Base-by-base conservation (phyloP, 768 basidiomycete species). In the Lyophyllum decastes region DNA sequence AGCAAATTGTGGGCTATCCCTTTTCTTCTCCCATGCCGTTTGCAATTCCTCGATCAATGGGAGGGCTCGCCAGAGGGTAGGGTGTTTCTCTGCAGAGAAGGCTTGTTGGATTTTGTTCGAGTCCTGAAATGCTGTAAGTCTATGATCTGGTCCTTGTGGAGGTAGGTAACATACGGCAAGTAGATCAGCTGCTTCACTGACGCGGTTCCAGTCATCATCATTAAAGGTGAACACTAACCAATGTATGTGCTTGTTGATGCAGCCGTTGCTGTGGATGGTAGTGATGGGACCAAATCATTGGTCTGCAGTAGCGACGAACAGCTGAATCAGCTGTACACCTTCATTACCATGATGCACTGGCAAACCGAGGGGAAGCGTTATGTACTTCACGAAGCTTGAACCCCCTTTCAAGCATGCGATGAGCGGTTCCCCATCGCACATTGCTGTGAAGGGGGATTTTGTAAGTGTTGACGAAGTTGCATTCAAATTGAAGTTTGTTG, bases 1-100 rank as follows among this genome's bases (percentile, higher is more conserved):
- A 0, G 10, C 1, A 25, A 55, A 74, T 5, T 40, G 12, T 0
- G 30, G 33, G 6, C 61, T 9, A 0, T 55, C 7, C 1, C 3
- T 19, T 57, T 71, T 72, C n/a, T 40, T 55, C 19, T 71, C 70
- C 71, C 70, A 73, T 1, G 62, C 58, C 0, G 67, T 62, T 7
- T 59, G 66, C 0, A 74, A 63, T 1, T 64, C 55, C 46, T 74
- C 66, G 11, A 74, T 41, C 0, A 65, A 63, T 4, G 70, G 70
- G 4, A 74, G 66, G 0, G 63, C 66, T 1, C 27, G 54, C 58
- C 64, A 72, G 0, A 74, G 54, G 0, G 71, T 73, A 0, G 67
- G 66, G 1, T 59, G 55, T 10, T 54, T 34, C 14, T 71, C 67
- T 0, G 68, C 52, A 0, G 68, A 73, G 49, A 74, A 72, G 21